Conservation (phyloP, 495 filamentous ascomycete species). For the Neurospora sp. region DNA sequence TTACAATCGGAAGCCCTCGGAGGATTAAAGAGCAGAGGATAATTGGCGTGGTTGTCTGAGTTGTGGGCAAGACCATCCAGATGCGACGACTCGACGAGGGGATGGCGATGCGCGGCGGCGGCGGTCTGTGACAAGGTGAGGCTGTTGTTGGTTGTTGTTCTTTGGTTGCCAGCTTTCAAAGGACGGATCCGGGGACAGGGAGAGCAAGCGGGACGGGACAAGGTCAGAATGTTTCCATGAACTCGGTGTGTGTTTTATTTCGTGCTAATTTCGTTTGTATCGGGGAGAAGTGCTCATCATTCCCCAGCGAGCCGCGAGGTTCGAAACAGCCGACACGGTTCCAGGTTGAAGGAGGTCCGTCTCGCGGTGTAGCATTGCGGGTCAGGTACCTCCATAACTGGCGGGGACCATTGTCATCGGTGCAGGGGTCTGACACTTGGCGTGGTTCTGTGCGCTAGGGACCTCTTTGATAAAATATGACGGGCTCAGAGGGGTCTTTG, state of each 20-base stretch:
- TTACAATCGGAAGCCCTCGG: not conserved
- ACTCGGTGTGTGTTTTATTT: not conserved
- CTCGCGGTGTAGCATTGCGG: not conserved
- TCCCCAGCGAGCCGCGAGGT: not conserved
- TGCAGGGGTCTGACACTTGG: not conserved
- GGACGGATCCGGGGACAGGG: not conserved
- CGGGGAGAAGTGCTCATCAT: not conserved
- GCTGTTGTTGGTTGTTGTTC: not conserved
- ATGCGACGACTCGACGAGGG: not conserved
- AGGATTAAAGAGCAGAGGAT: not conserved
- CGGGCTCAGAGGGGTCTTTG: not conserved
- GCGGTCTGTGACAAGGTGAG: not conserved
- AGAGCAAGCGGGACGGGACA: not conserved
- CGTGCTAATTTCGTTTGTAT: not conserved
- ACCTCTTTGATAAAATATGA: not conserved
- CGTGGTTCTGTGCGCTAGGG: not conserved
- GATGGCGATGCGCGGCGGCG: not conserved
- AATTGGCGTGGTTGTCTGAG: not conserved
- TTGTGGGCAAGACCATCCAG: not conserved
- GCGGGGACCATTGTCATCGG: not conserved
- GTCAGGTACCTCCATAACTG: not conserved
- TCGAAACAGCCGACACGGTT: not conserved
- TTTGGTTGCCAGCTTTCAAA: not conserved
- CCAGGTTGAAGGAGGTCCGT: not conserved
- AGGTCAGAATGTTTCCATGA: not conserved